Evolutionary conservation across 257 asterid genomes (phyloP).

Genomic region (Fraxinus cuspidata): DNA sequence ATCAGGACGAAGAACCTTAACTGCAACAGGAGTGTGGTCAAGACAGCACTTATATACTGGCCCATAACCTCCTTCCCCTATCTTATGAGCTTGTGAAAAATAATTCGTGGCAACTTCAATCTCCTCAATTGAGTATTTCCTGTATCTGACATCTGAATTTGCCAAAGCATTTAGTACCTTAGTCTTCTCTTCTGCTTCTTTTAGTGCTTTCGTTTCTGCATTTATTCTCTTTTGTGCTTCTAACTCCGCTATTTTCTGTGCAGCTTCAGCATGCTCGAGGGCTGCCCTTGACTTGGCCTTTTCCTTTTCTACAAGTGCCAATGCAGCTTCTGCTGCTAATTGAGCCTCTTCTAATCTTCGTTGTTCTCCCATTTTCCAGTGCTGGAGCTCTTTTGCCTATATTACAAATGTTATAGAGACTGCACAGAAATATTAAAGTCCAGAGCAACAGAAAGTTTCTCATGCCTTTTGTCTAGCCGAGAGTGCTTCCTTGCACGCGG

Average conservation of each 20-base stretch:
- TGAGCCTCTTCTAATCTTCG: conserved; percentile 50
- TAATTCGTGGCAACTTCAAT: conserved; percentile 45
- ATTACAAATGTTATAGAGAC: conserved; percentile 18
- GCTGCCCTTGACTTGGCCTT: conserved; percentile 52
- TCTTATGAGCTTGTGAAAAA: conserved; percentile 37
- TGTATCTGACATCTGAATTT: conserved; percentile 27
- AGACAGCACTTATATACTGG: conserved; percentile 42
- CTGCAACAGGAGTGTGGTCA: conserved; percentile 49
- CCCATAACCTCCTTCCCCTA: conserved; percentile 54
- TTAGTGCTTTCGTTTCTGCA: conserved; percentile 26
- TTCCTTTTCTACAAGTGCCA: conserved; percentile 45
- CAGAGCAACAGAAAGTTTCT: background rate
- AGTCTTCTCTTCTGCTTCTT: conserved; percentile 16
- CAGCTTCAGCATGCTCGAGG: conserved; percentile 38
- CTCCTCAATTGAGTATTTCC: conserved; percentile 45
- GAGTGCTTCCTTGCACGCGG: conserved; percentile 88
- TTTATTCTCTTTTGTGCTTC: conserved; percentile 29
- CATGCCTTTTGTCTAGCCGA: conserved; percentile 56
- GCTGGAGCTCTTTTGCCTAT: conserved; percentile 58
- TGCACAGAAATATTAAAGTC: background rate
- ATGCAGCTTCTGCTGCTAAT: conserved; percentile 49
- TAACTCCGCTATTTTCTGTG: conserved; percentile 30
- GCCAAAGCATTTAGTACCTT: conserved; percentile 9
- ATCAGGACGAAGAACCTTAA: conserved; percentile 45
- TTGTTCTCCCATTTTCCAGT: conserved; percentile 57